These are phyloP conservation scores for Ophiocordyceps camponoti-floridani DNA, from an alignment of 2,329 filamentous ascomycete species.

Conservation along the genomic window DNA sequence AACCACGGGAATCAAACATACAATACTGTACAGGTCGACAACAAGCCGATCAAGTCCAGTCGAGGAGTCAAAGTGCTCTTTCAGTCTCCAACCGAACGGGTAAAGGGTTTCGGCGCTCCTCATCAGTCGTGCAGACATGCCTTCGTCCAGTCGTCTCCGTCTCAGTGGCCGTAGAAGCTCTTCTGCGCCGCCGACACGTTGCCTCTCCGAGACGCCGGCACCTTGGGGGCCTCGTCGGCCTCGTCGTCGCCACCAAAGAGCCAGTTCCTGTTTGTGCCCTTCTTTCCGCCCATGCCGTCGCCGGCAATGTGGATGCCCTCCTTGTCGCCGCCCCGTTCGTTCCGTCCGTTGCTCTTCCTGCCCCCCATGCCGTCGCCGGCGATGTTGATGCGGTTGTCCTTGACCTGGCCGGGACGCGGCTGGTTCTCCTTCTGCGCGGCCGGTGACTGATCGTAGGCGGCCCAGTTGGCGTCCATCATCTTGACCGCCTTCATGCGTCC, in stretches of 20 bases:
- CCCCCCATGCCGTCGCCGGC: constrained; percentile 51
- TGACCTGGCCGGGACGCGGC: constrained; percentile 25
- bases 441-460: constrained; percentile 35
- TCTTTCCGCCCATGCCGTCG: constrained; percentile 47
- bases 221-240: constrained; percentile 11
- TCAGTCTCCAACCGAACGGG: not conserved
- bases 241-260: constrained; percentile 36
- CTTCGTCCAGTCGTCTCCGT: constrained; percentile 6
- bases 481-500: constrained; percentile 52
- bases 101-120: constrained; percentile 1
- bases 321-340: constrained; percentile 30
- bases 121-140: constrained; percentile 16
- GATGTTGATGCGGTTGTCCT: constrained; percentile 23
- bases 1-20: not conserved
- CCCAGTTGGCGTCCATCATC: constrained; percentile 53
- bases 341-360: constrained; percentile 31
- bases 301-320: constrained; percentile 27
- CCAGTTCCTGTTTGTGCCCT: constrained; percentile 35
- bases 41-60: not conserved
- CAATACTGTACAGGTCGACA: not conserved
- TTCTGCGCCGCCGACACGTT: constrained; percentile 6
- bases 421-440: constrained; percentile 31
- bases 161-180: constrained; percentile 29
- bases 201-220: constrained; percentile 14
- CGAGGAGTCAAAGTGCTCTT: not conserved